Percentiles rank a stretch among this genome's conserved stretches.
phyloP scores from a whole-genome alignment of 2,329 filamentous ascomycete genomes.

The Canariomyces notabilis region DNA sequence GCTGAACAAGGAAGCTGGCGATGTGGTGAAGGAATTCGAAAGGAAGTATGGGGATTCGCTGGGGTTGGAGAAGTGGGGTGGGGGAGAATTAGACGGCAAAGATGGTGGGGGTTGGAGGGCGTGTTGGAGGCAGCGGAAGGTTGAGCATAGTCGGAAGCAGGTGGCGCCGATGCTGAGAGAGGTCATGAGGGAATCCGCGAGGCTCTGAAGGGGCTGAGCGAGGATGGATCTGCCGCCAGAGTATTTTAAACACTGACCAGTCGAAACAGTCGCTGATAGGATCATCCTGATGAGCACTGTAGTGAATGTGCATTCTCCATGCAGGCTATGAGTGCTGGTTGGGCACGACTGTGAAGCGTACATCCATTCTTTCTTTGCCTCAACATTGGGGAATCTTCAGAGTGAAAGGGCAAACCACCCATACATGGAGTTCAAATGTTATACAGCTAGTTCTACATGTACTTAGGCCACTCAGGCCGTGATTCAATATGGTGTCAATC shows the following conservation, averaged over 20 bases:
- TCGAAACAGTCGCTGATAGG: no score
- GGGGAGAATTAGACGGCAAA: constrained; percentile 41
- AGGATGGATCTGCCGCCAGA: neutral
- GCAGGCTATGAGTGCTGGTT: no score
- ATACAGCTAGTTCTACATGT: no score
- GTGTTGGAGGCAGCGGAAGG: constrained; percentile 62
- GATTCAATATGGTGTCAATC: no score
- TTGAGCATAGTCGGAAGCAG: constrained; percentile 62
- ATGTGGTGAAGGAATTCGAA: constrained; percentile 52
- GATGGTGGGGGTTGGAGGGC: constrained; percentile 42
- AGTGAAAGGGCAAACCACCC: no score
- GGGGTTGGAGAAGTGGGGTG: constrained; percentile 50
- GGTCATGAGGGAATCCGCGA: constrained; percentile 38
- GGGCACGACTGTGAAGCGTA: no score
- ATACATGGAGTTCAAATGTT: no score
- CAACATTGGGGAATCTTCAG: no score
- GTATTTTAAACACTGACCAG: neutral
- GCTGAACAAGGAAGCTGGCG: constrained; percentile 42
- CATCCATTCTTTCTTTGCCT: no score
- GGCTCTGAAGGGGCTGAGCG: constrained; percentile 12
- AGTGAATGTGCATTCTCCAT: neutral
- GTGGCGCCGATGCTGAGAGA: constrained; percentile 62
- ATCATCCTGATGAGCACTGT: no score
- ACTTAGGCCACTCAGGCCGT: no score
- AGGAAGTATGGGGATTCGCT: constrained; percentile 43